Percentiles rank a stretch among this genome's conserved stretches.
Conservation (phyloP, 2,329 filamentous ascomycete genomes). For the Aspergillaceae sp. region DNA sequence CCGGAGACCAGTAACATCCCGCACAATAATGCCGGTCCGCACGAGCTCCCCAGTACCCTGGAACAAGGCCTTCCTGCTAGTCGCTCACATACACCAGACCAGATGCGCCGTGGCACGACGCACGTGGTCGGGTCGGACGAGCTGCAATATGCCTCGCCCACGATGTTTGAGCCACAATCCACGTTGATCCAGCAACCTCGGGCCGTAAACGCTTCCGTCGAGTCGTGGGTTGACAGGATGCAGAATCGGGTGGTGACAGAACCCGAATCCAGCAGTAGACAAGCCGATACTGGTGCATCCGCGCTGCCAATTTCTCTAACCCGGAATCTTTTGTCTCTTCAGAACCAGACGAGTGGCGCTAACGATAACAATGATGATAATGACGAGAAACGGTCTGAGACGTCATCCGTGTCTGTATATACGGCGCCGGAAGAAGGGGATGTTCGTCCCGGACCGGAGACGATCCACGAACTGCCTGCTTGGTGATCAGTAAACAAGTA, state of each 20-base stretch:
- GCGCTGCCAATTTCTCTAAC: not conserved
- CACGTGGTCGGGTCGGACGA: not conserved
- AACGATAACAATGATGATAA: not conserved
- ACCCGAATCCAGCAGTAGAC: not conserved
- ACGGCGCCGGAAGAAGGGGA: constrained; percentile 15
- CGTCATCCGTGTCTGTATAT: constrained; percentile 11
- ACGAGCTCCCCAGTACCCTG: constrained; percentile 18
- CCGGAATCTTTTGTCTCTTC: not conserved
- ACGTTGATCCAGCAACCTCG: not conserved
- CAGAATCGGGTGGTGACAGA: not conserved
- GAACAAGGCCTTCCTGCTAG: constrained; percentile 20
- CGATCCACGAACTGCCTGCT: not conserved
- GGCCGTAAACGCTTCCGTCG: not conserved
- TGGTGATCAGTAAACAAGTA: not conserved
- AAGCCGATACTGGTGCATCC: not conserved
- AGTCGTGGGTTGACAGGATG: not conserved
- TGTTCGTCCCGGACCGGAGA: not conserved
- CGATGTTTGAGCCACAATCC: not conserved
- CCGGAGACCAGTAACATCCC: no score
- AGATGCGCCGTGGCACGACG: constrained; percentile 11
- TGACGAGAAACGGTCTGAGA: not conserved
- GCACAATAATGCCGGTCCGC: not conserved
- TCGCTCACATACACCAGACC: constrained; percentile 18
- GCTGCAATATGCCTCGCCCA: not conserved
- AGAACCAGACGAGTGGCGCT: not conserved